Base-by-base conservation (phyloP, 2,329 filamentous ascomycete species). In the Pseudogymnoascus sp. region DNA sequence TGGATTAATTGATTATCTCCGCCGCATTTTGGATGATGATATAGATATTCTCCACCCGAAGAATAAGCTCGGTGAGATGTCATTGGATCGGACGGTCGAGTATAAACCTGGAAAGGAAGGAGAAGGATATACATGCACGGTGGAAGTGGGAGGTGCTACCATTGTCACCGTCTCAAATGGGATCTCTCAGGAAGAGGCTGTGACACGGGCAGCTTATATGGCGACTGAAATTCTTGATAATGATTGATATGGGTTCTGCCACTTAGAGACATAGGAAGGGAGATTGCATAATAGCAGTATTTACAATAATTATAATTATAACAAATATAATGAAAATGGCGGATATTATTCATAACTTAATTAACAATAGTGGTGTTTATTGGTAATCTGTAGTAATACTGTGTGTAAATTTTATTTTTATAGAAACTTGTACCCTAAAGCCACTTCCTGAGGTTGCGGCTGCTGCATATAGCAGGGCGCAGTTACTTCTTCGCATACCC, bases 11-110 rank as follows among this genome's bases (percentile, higher is more conserved):
- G 70, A 74, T 0, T 84, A 84, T 65, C 72, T 96, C 62, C 75
- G 81, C 0, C 79, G 86, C 2, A 75, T 92, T 9, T 67, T 95
- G 8, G 74, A 78, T 37, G 81, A 81, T 2, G 69, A 73, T 0
- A 79, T 93, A 2, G 78, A 86, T n/a, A 69, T 80, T 6, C 69
- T 77, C 64, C 84, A 87, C 63, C 85, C 85, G 1, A 92, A 90
- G 72, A 86, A 90, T 70, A 78, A 85, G 62, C 73, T 95, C 7
- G 86, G 87, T 0, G 74, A 79, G 47, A 66, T 88, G 33, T 84
- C 84, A 0, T 79, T 76, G 3, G 72, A 66, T 61, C 73, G 80
- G 61, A 78, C 70, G 28, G 80, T 90, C 0, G 71, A 74, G 35
- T 92, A 91, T 70, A 69, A 72, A 6, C 66, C 77, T 18, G 72